Evolutionary conservation across 768 basidiomycete species (phyloP).

Genomic region (Mycena vitilis): DNA sequence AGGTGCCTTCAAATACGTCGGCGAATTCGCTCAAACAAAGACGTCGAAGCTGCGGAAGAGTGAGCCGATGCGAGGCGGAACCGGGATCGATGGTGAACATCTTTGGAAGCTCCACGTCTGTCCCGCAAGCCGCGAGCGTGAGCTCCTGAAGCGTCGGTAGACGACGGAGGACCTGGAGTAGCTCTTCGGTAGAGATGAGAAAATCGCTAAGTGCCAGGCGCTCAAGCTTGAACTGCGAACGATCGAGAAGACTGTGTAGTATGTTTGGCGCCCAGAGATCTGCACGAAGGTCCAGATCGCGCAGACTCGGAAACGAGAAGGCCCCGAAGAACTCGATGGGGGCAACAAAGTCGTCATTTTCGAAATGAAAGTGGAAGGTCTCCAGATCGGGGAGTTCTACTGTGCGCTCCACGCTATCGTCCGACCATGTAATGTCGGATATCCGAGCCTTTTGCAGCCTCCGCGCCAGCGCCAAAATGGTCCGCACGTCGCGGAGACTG

Average conservation of each 20-base stretch:
- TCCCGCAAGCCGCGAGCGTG: background rate
- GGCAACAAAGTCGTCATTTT: background rate
- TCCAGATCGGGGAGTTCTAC: background rate
- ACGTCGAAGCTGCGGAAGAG: background rate
- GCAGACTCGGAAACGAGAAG: constrained; percentile 4
- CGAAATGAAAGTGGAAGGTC: background rate
- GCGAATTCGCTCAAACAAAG: background rate
- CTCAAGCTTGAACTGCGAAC: background rate
- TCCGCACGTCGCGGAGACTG: background rate
- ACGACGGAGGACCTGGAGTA: background rate
- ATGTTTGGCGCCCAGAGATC: background rate
- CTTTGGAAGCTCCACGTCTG: too few species aligned
- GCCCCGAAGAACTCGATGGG: background rate
- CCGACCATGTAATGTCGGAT: background rate
- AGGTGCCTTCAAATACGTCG: background rate
- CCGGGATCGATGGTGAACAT: background rate
- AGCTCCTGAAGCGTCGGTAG: background rate
- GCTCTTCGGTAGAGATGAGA: background rate
- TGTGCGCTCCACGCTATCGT: background rate
- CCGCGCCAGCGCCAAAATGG: background rate
- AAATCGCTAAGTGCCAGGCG: background rate
- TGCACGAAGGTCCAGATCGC: background rate
- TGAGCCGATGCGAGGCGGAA: background rate
- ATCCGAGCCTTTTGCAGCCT: background rate
- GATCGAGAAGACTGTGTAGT: background rate